A percentile compares a stretch with the other conserved stretches of the same genome.
These are phyloP conservation scores for Arthrinium puccinioides DNA, from an alignment of 2,329 filamentous ascomycete genomes.

Conservation along the genomic window DNA sequence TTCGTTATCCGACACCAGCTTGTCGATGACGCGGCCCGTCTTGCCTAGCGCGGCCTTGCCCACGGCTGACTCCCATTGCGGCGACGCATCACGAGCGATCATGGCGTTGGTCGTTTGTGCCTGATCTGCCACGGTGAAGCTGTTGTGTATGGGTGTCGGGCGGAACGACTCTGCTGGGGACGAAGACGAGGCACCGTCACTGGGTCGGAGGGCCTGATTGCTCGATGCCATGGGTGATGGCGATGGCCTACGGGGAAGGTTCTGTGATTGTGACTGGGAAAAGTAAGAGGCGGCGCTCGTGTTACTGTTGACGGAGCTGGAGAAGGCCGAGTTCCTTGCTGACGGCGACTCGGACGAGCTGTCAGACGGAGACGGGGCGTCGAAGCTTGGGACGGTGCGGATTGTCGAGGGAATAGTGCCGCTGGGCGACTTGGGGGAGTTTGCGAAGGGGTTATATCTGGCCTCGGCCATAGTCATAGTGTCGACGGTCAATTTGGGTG, in stretches of 20 bases:
- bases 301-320: conserved; percentile 49
- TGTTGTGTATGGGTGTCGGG: neutral
- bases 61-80: conserved; percentile 57
- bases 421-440: conserved; percentile 5
- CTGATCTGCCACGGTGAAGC: conserved; percentile 8
- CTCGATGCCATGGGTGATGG: too few species aligned
- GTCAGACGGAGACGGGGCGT: conserved; percentile 34
- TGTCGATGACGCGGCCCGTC: conserved; percentile 73
- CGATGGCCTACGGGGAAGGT: too few species aligned
- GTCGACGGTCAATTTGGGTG: neutral
- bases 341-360: conserved; percentile 30
- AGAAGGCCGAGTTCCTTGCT: conserved; percentile 42
- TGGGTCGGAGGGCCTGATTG: too few species aligned
- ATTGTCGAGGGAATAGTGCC: conserved; percentile 37
- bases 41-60: conserved; percentile 66
- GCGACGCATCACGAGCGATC: conserved; percentile 26
- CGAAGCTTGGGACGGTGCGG: conserved; percentile 49
- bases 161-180: neutral
- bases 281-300: conserved; percentile 38
- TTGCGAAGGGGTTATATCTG: conserved; percentile 6
- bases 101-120: conserved; percentile 9
- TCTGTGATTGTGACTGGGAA: conserved; percentile 19
- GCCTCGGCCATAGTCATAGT: conserved; percentile 3
- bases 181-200: neutral
- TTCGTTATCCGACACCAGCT: conserved; percentile 74